phyloP scores from a whole-genome alignment of 768 basidiomycete genomes.

The Mycena vulgaris region DNA sequence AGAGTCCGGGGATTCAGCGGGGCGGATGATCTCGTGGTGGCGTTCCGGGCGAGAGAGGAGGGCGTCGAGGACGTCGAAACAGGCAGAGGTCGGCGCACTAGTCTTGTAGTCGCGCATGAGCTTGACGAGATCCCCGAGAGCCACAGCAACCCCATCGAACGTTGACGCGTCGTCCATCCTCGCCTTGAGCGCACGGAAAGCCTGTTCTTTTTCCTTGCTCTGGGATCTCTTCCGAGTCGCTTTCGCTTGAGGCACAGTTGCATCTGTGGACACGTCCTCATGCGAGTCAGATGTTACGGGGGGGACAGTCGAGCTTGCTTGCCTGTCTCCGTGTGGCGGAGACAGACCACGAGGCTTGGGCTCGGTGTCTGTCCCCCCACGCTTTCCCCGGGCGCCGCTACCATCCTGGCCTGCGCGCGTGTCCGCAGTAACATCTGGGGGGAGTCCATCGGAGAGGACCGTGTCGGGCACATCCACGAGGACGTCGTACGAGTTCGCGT shows the following conservation, averaged over 20 bases:
- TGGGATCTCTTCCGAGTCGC: neutral
- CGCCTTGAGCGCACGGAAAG: neutral
- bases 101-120: neutral
- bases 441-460: too few relatives aligned
- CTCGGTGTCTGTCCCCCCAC: slow-evolving; percentile 14
- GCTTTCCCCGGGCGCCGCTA: too few relatives aligned
- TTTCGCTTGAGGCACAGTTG: neutral
- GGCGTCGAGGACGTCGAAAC: neutral
- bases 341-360: slow-evolving; percentile 8
- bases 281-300: neutral
- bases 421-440: too few relatives aligned
- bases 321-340: slow-evolving; percentile 14
- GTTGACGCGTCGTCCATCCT: neutral
- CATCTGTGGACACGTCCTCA: neutral
- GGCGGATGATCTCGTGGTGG: slow-evolving; percentile 1
- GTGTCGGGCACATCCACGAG: too few relatives aligned
- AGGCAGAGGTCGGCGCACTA: too few relatives aligned
- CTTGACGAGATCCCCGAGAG: neutral
- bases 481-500: too few relatives aligned
- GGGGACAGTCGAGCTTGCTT: too few relatives aligned
- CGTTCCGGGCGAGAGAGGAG: neutral
- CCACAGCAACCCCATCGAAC: neutral
- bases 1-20: neutral
- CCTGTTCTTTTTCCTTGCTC: neutral
- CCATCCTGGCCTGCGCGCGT: too few relatives aligned